These are phyloP conservation scores for Apiospora pterosperma DNA, from an alignment of 2,329 filamentous ascomycete genomes.

Conservation along the genomic window DNA sequence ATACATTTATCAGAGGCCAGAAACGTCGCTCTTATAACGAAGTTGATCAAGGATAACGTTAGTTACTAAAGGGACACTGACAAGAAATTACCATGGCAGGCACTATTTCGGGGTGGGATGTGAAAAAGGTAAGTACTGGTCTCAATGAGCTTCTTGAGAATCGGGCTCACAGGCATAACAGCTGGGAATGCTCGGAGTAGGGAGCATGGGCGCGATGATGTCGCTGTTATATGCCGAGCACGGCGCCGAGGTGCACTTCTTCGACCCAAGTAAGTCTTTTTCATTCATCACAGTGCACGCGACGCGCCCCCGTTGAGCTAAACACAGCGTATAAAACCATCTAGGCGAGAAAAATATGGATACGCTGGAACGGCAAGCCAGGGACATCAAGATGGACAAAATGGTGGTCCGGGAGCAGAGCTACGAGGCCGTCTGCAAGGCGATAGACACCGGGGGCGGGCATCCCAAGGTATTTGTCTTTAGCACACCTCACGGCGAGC, in stretches of 20 bases:
- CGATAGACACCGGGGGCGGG: constrained; percentile 31
- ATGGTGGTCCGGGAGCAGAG: constrained; percentile 31
- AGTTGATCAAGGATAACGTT: no score
- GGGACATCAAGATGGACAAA: constrained; percentile 23
- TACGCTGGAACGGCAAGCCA: constrained; percentile 30
- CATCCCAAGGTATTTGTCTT: constrained; percentile 48
- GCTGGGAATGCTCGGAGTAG: constrained; percentile 55
- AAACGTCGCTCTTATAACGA: no score
- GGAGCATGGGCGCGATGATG: constrained; percentile 59
- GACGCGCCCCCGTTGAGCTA: not conserved
- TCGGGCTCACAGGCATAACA: constrained; percentile 15
- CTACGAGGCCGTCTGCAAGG: constrained; percentile 47
- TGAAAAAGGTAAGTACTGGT: not conserved
- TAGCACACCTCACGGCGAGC: constrained; percentile 44
- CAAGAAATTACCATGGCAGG: not conserved
- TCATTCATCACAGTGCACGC: not conserved
- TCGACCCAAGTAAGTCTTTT: constrained; percentile 39
- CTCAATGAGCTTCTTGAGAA: not conserved
- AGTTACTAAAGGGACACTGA: not conserved
- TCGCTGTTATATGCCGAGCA: constrained; percentile 56
- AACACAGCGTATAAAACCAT: no score
- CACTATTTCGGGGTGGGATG: not conserved
- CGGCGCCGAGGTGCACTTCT: constrained; percentile 50
- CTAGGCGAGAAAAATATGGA: constrained; percentile 40
- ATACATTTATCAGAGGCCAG: no score